phyloP scores from a whole-genome alignment of 768 basidiomycete species.

The Lactarius quietus region DNA sequence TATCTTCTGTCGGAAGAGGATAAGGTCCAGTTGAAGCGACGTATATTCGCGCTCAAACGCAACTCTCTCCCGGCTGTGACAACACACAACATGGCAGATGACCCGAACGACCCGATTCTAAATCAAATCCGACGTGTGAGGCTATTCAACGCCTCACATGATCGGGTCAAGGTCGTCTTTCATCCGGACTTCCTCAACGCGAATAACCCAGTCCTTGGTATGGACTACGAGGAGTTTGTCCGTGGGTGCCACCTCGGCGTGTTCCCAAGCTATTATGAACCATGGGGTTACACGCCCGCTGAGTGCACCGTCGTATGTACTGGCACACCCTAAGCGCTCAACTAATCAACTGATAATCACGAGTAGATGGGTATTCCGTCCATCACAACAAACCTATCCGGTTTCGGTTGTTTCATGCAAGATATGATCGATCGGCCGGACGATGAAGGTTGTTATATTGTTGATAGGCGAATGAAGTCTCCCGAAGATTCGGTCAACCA shows the following conservation, averaged over 20 bases:
- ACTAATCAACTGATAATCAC: slow-evolving; percentile 15
- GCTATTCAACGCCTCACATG: slow-evolving; percentile 82
- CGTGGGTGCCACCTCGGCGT: slow-evolving; percentile 97
- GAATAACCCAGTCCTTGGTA: slow-evolving; percentile 94
- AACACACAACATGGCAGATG: slow-evolving; percentile 99
- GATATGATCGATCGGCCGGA: slow-evolving; percentile 93
- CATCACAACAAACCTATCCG: slow-evolving; percentile 95
- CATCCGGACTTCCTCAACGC: slow-evolving; percentile 98
- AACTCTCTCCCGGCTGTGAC: slow-evolving; percentile 92
- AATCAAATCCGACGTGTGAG: slow-evolving; percentile 93
- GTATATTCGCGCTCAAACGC: slow-evolving; percentile 94
- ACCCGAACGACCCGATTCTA: slow-evolving; percentile 86
- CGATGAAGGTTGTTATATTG: slow-evolving; percentile 95
- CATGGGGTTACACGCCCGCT: slow-evolving; percentile 95
- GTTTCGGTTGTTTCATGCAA: slow-evolving; percentile 98
- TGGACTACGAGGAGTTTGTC: slow-evolving; percentile 99
- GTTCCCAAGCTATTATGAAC: slow-evolving; percentile 97
- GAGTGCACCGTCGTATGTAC: slow-evolving; percentile 92
- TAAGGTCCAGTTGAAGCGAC: slow-evolving; percentile 89
- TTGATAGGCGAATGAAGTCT: slow-evolving; percentile 85
- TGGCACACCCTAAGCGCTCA: neutral
- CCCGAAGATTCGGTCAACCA: slow-evolving; percentile 90
- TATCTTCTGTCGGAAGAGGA: slow-evolving; percentile 87
- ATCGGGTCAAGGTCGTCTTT: slow-evolving; percentile 97
- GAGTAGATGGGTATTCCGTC: slow-evolving; percentile 94